These are phyloP conservation scores for Camelina laxa DNA, from an alignment of 345 rosid genomes.

Conservation along the genomic window DNA sequence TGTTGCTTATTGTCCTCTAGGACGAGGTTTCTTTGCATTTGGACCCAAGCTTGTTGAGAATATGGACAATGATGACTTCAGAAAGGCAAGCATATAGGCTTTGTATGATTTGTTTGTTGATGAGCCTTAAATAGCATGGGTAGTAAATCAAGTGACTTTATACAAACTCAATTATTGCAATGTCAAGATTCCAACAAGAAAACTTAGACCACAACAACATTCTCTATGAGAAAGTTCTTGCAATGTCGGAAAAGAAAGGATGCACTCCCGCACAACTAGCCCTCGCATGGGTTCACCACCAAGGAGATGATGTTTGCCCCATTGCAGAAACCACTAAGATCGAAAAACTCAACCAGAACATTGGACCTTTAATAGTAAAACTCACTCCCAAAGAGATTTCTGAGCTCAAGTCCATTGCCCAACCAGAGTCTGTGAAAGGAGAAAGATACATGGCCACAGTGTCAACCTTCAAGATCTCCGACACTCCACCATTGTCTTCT, in stretches of 20 bases:
- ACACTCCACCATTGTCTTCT: conserved; percentile 59
- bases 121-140: not conserved
- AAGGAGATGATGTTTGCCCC: conserved; percentile 65
- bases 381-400: conserved; percentile 57
- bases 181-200: conserved; percentile 64
- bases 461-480: conserved; percentile 39
- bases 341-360: conserved; percentile 60
- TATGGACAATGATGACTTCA: conserved; percentile 43
- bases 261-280: conserved; percentile 69
- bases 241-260: conserved; percentile 54
- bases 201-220: conserved; percentile 55
- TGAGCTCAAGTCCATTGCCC: conserved; percentile 54
- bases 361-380: conserved; percentile 60
- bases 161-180: conserved; percentile 37
- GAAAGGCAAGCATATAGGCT: conserved; percentile 45
- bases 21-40: conserved; percentile 61
- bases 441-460: conserved; percentile 19
- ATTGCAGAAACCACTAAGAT: conserved; percentile 67
- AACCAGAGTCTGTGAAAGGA: conserved; percentile 51
- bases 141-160: not conserved
- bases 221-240: conserved; percentile 50
- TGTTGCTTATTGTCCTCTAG: conserved; percentile 73
- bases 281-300: conserved; percentile 73
- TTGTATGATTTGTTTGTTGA: not conserved
- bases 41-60: conserved; percentile 57